Base-by-base conservation (phyloP, 305 asterid species). In the Caryopteris hybrid region DNA sequence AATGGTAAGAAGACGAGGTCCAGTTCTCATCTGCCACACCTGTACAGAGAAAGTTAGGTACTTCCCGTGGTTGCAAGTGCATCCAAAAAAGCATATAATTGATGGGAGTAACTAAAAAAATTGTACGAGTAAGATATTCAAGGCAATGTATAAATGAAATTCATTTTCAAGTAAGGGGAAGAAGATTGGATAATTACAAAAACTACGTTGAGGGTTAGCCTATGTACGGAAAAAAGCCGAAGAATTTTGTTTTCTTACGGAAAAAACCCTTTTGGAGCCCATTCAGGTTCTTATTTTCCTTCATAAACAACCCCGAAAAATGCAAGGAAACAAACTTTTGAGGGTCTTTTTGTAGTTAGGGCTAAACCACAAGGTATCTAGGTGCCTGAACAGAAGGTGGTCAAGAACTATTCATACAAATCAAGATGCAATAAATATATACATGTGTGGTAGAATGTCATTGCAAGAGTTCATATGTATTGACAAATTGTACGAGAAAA, bases 1-100 rank as follows among this genome's bases (percentile, higher is more conserved):
- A 53, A 94, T 80, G 38, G 98, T 91, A 36, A 89, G 81, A 73
- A 91, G 87, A 46, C 96, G 89, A 67, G 86, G 95, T 27, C 98
- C 98, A 0, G 97, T 91, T 65, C 99, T 89, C 99, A 91, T 94
- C 91, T 89, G 98, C 98, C 98, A 91, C 64, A 91, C 85, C 98
- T 94, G 84, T 58, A 79, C 29, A 21, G 25, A 31, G 38, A 25
- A 18, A 8, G 16, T 64, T 14, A 39, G 62, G 27, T 50, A 36
- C 22, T 50, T 58, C 8, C 25, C 57, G 55, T 34, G n/a, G n/a
- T n/a, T 55, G 29, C 46, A 38, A 38, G 68, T 22, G 60, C 10
- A 70, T 11, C 63, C 11, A 45, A 54, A 36, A 54, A 36, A 54
- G 51, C 31, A 23, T 29, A 23, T 20, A 7, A 62, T 71, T 34